Base-by-base conservation (phyloP, 257 asterid genomes). In the Dorcoceras hygrometricum region DNA sequence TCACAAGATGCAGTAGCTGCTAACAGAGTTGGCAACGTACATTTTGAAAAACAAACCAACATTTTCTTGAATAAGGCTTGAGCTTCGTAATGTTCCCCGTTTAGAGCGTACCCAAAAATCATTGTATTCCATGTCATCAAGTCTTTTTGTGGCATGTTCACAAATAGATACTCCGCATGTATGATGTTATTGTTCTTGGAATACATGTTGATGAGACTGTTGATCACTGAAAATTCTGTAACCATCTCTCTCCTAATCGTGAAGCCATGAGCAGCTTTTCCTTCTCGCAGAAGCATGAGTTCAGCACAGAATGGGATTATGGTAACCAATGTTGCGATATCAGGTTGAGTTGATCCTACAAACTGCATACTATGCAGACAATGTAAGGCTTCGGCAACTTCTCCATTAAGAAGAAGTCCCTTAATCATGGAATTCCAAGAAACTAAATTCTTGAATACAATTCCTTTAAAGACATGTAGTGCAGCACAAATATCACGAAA, bases 401-500 rank as follows among this genome's bases (percentile, higher is more conserved):
- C 73, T 28, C 71, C 88, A 64, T 75, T 83, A 43, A 69, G 36
- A 60, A 77, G 71, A 23, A 79, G 73, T 3, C 89, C 95, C 70
- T 60, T 83, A 16, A 87, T 87, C 86, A 87, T 79, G 46, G 89
- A 82, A 78, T 87, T 87, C 91, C 89, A 87, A 59, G 95, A 82
- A 56, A 87, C 69, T 65, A 74, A 84, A 73, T 87, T 83, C 78
- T 80, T 81, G 28, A 48, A 26, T 23, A 8, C 54, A 80, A 85
- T 77, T 70, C 46, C 72, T 48, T 69, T 25, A 62, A 85, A 87
- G 23, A 87, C 68, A 65, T 59, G 46, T 68, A 75, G 71, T 18
- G 84, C 81, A 62, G 89, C 80, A 66, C 51, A 46, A 36, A 77
- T 43, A 61, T 85, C 80, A 24, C 69, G 63, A 24, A 57, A 48